A percentile compares a stretch with the other conserved stretches of the same genome.
These are phyloP conservation scores for Jacaranda mimosifolia DNA, from an alignment of 257 asterid genomes.

Conservation along the genomic window DNA sequence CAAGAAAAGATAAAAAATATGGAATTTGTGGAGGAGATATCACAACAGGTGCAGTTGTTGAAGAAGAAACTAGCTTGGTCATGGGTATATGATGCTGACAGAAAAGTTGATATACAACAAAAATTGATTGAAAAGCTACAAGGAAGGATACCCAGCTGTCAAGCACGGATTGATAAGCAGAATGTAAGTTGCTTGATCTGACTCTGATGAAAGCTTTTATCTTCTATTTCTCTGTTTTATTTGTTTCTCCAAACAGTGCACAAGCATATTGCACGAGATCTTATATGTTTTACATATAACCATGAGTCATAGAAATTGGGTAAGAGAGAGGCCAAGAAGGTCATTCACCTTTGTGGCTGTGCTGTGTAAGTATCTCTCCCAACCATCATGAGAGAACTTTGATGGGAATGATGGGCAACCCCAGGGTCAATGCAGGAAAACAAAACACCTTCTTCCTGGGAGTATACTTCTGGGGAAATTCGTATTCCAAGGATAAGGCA, in stretches of 20 bases:
- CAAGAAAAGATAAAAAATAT: conserved; percentile 80
- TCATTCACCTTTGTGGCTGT: neutral
- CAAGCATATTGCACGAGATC: conserved; percentile 15
- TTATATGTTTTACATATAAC: conserved; percentile 17
- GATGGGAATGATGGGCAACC: conserved; percentile 21
- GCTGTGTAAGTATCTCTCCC: neutral
- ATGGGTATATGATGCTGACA: conserved; percentile 80
- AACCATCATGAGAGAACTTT: conserved; percentile 16
- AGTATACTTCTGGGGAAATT: conserved; percentile 1
- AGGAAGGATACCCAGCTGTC: conserved; percentile 74
- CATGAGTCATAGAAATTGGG: conserved; percentile 23
- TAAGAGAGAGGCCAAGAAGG: conserved; percentile 27
- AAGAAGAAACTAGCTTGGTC: conserved; percentile 95
- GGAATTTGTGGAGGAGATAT: conserved; percentile 86
- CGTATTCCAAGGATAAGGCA: conserved; percentile 15
- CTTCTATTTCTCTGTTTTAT: conserved; percentile 18
- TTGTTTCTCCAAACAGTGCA: conserved; percentile 19
- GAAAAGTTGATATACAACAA: conserved; percentile 59
- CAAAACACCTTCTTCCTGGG: conserved; percentile 23
- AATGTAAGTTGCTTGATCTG: conserved; percentile 54
- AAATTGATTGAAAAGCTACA: conserved; percentile 62
- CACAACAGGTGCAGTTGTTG: conserved; percentile 67
- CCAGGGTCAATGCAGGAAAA: conserved; percentile 18
- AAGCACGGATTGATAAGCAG: conserved; percentile 67
- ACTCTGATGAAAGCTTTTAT: conserved; percentile 1